Percentiles rank a stretch among this genome's conserved stretches.
Evolutionary conservation across 2,329 filamentous ascomycete genomes (phyloP).

Genomic region (Helminthosporium solani): DNA sequence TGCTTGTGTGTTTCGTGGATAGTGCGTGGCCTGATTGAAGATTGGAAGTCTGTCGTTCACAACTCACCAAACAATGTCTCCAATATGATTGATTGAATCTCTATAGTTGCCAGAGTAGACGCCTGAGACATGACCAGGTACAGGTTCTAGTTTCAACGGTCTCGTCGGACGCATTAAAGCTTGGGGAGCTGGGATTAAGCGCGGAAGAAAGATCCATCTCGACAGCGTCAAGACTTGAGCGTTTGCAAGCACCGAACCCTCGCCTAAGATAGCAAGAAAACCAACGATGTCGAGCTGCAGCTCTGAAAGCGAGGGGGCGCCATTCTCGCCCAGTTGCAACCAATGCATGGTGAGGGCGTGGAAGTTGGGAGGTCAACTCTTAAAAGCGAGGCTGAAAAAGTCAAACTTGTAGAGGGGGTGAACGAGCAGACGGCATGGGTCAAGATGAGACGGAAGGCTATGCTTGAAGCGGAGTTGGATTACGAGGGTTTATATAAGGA

Average conservation of each 20-base stretch:
- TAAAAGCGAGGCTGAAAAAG: conserved; percentile 1
- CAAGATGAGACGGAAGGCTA: conserved; percentile 8
- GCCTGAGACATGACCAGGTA: conserved; percentile 45
- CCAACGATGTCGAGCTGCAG: conserved; percentile 58
- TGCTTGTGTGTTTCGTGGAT: too few species aligned
- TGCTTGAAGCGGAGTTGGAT: conserved; percentile 7
- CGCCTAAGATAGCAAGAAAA: conserved; percentile 56
- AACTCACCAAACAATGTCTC: conserved; percentile 48
- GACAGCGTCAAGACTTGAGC: conserved; percentile 54
- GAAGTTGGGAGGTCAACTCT: neutral
- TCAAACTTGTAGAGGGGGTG: conserved; percentile 10
- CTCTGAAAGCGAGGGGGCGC: conserved; percentile 28
- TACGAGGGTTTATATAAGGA: conserved; percentile 20
- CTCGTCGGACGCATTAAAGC: conserved; percentile 50
- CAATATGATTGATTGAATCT: conserved; percentile 51
- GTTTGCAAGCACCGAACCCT: conserved; percentile 53
- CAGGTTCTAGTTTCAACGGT: conserved; percentile 45
- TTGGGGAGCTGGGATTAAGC: conserved; percentile 54
- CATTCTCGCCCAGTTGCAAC: conserved; percentile 32
- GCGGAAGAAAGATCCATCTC: conserved; percentile 51
- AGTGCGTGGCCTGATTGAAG: neutral
- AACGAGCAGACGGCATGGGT: conserved; percentile 25
- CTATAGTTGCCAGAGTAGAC: conserved; percentile 51
- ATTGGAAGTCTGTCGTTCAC: conserved; percentile 5
- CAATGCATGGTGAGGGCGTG: conserved; percentile 34